phyloP scores from a whole-genome alignment of 225 moss, liverwort and hornwort genomes.

The Antitrichia curtipendula region DNA sequence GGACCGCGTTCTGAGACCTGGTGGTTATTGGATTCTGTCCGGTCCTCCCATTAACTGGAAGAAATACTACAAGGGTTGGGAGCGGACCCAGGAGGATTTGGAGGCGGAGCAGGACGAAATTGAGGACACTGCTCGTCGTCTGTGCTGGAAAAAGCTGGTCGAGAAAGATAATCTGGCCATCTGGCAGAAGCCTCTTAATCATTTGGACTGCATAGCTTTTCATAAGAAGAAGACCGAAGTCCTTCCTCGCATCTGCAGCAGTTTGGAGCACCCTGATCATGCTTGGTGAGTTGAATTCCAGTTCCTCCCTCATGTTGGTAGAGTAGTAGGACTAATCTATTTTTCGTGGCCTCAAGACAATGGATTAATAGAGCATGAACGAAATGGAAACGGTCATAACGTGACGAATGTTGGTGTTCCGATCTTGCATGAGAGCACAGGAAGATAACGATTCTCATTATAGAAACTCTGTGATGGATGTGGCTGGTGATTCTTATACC shows the following conservation, averaged over 20 bases:
- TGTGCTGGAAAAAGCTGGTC: conserved; percentile 72
- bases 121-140: conserved; percentile 55
- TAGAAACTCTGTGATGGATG: not conserved
- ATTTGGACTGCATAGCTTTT: conserved; percentile 34
- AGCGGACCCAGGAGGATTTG: conserved; percentile 54
- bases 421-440: not conserved
- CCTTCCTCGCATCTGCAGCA: conserved; percentile 63
- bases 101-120: conserved; percentile 62
- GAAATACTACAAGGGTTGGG: conserved; percentile 64
- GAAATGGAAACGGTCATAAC: not conserved
- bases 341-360: not conserved
- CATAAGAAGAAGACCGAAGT: conserved; percentile 25
- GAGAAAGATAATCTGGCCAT: conserved; percentile 89
- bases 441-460: too few relatives aligned
- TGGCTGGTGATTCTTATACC: not conserved
- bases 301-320: not conserved
- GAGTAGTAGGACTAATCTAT: not conserved
- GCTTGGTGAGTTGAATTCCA: conserved; percentile 41
- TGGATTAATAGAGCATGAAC: not conserved
- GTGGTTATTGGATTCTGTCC: conserved; percentile 85
- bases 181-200: conserved; percentile 86
- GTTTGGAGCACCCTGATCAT: conserved; percentile 57
- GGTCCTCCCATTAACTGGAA: conserved; percentile 89
- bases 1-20: conserved; percentile 83
- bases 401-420: not conserved